These are phyloP conservation scores for Wolfiporia cocos DNA, from an alignment of 1,284 basidiomycete genomes.

Conservation along the genomic window DNA sequence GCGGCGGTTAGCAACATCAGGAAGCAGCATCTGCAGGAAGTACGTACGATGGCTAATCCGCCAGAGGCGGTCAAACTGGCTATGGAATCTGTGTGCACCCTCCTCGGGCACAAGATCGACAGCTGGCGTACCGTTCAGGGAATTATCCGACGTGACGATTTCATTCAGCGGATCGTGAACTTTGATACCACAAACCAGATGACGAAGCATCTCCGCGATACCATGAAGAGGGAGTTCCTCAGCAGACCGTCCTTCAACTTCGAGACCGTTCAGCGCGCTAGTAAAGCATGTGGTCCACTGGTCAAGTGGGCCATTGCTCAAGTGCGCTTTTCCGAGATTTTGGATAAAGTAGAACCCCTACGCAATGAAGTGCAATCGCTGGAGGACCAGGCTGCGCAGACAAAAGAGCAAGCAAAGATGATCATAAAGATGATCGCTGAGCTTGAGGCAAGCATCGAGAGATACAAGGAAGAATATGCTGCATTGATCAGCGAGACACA, in stretches of 20 bases:
- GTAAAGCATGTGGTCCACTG: constrained; percentile 95
- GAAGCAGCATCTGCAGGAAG: constrained; percentile 95
- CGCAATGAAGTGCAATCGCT: constrained; percentile 94
- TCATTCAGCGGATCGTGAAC: constrained; percentile 95
- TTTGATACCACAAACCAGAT: constrained; percentile 93
- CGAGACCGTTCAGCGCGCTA: constrained; percentile 92
- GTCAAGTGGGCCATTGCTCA: constrained; percentile 99
- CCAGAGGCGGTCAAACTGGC: constrained; percentile 97
- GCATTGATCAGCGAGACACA: constrained; percentile 96
- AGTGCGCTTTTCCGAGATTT: constrained; percentile 94
- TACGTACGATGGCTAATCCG: constrained; percentile 97
- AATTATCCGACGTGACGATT: constrained; percentile 96
- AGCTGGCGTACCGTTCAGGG: constrained; percentile 96
- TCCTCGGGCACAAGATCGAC: constrained; percentile 97
- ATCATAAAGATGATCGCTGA: constrained; percentile 93
- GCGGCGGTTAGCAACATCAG: constrained; percentile 97
- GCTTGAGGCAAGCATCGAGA: constrained; percentile 88
- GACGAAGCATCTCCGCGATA: constrained; percentile 85
- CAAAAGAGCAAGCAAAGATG: constrained; percentile 86
- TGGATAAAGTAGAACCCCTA: constrained; percentile 96
- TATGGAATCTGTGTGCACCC: constrained; percentile 98
- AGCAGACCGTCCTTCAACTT: constrained; percentile 92
- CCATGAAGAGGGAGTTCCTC: constrained; percentile 93
- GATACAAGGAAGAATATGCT: constrained; percentile 98
- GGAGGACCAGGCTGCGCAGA: constrained; percentile 87